Base-by-base conservation (phyloP, 2,329 filamentous ascomycete genomes). In the Botrytis fabae region DNA sequence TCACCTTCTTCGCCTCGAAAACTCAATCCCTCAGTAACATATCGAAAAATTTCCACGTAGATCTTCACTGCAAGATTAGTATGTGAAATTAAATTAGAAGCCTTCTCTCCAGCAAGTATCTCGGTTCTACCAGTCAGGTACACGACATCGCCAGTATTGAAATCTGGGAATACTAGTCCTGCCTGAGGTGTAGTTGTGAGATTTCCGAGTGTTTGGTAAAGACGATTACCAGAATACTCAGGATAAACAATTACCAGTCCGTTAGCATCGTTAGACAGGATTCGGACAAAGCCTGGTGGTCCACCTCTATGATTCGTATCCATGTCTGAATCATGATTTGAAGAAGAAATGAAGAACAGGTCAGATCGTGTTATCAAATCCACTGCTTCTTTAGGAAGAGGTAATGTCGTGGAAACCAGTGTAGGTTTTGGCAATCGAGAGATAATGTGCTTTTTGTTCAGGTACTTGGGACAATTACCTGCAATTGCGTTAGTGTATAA, bases 121-220 rank as follows among this genome's bases (percentile, higher is more conserved):
- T 90, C 85, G 0, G 92, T 88, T 0, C 80, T 85, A 42, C 93
- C 93, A 0, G 93, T 95, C 32, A 82, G 72, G 80, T 95, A 95
- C 2, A 97, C 84, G 9, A 92, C 89, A 78, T 93, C 85, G 1
- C 92, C 92, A 0, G 88, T 92, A 7, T 87, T 86, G 78, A 93
- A 95, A 80, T 95, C 89, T 0, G 93, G 93, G 51, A 97, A 86
- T 4, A 88, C 88, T 66, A 95, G 81, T 4, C 94, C 93, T 4
- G 92, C 88, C 28, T 84, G 83, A 0, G 93, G 92, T 46, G 90
- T 91, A 12, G 86, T 82, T 57, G 87, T 84, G 22, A 97, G 83
- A 79, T 97, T 97, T 1, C 94, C 94, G 0, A 97, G 86, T 0
- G 92, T 93, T 81, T 97, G 93, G 78, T 97, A 97, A 0, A 96